Conservation (phyloP, 2,329 filamentous ascomycete genomes). For the Ascochyta pisi region DNA sequence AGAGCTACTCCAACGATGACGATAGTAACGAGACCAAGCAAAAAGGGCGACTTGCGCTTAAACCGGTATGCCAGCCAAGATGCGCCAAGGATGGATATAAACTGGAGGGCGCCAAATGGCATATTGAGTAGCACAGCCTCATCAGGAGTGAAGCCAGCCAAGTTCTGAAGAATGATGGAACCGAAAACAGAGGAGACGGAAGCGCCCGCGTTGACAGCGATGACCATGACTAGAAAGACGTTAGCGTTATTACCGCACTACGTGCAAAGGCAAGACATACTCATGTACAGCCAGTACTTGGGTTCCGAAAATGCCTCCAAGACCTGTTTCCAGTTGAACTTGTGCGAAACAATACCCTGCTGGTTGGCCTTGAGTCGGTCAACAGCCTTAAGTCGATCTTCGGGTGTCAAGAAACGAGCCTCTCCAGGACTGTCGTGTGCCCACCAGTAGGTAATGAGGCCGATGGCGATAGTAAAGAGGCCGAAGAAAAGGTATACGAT, state of each 20-base stretch:
- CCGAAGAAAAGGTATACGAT: constrained; percentile 58
- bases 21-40: constrained; percentile 54
- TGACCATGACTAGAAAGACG: constrained; percentile 23
- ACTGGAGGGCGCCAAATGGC: constrained; percentile 54
- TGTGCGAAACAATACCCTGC: constrained; percentile 72
- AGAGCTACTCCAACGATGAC: constrained; percentile 67
- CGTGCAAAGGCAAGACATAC: neutral
- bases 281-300: constrained; percentile 58
- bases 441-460: constrained; percentile 51
- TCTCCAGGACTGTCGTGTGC: constrained; percentile 65
- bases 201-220: constrained; percentile 42
- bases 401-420: constrained; percentile 65
- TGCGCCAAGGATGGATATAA: constrained; percentile 29
- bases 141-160: constrained; percentile 65
- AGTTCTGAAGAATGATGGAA: constrained; percentile 62
- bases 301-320: constrained; percentile 63
- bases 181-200: constrained; percentile 66
- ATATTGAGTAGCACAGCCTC: constrained; percentile 65
- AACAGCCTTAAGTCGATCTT: constrained; percentile 71
- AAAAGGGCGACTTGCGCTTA: constrained; percentile 65
- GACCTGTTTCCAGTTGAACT: constrained; percentile 71
- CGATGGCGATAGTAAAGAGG: constrained; percentile 49
- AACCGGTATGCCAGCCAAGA: constrained; percentile 65
- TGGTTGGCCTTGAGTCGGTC: constrained; percentile 76
- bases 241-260: neutral